Percentiles rank a stretch among this genome's conserved stretches.
Conservation (phyloP, 2,329 filamentous ascomycete species). For the Emergomyces orientalis region DNA sequence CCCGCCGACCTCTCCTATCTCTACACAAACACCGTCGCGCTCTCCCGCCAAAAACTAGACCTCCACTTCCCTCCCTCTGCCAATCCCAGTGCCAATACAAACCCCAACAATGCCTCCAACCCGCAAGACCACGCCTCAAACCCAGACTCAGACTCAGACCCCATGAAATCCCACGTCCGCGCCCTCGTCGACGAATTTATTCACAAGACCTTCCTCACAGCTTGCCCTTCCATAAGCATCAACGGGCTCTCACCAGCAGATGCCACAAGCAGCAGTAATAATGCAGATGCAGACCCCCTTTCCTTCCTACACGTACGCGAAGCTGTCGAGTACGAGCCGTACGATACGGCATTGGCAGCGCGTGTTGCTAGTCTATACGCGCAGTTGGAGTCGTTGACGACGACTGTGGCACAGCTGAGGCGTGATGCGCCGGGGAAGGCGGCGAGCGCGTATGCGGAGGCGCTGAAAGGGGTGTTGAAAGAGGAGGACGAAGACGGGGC, state of each 20-base stretch:
- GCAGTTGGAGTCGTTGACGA: constrained; percentile 40
- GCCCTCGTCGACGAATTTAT: constrained; percentile 32
- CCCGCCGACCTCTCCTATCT: constrained; percentile 42
- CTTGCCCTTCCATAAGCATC: constrained; percentile 38
- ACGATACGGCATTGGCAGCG: constrained; percentile 36
- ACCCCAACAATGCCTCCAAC: constrained; percentile 30
- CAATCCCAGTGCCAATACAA: constrained; percentile 14
- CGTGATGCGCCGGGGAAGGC: constrained; percentile 36
- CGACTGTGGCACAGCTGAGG: constrained; percentile 38
- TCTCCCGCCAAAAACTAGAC: constrained; percentile 41
- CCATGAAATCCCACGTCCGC: not conserved
- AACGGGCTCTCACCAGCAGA: constrained; percentile 32
- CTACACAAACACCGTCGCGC: constrained; percentile 36
- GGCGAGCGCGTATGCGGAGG: constrained; percentile 31
- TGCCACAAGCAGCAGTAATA: no score
- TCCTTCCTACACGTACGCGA: constrained; percentile 30
- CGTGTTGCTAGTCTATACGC: constrained; percentile 38
- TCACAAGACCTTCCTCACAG: constrained; percentile 35
- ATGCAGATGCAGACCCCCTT: not conserved
- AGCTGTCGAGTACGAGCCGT: constrained; percentile 40
- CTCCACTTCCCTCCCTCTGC: constrained; percentile 39
- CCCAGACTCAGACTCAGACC: not conserved
- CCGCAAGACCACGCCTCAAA: constrained; percentile 16
- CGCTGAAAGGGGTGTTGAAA: constrained; percentile 27
- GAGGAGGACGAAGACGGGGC: constrained; percentile 38